Conservation (phyloP, 2,329 filamentous ascomycete species). For the Emericellopsis atlantica region DNA sequence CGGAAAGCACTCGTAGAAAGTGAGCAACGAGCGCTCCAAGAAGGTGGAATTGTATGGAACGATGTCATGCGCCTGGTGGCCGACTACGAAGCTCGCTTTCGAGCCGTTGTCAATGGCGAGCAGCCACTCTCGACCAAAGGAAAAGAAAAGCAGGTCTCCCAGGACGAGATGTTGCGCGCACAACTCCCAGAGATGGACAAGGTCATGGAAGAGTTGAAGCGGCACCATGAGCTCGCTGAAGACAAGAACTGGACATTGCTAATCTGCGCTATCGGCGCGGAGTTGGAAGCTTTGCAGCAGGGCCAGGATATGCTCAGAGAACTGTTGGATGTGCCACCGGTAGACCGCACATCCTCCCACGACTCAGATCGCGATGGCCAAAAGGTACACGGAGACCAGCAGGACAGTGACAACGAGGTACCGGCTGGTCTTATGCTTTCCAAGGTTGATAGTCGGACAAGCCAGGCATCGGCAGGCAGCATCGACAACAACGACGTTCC, state of each 20-base stretch:
- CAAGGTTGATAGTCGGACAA: constrained; percentile 12
- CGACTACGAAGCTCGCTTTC: constrained; percentile 52
- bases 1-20: constrained; percentile 43
- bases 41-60: constrained; percentile 56
- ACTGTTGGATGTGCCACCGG: constrained; percentile 1
- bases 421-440: constrained; percentile 25
- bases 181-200: constrained; percentile 44
- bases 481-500: constrained; percentile 39
- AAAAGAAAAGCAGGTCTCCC: constrained; percentile 15
- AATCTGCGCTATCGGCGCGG: constrained; percentile 63
- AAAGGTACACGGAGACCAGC: constrained; percentile 1
- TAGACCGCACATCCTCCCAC: neutral
- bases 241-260: constrained; percentile 59
- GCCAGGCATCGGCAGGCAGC: constrained; percentile 9
- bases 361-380: constrained; percentile 4
- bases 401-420: constrained; percentile 28
- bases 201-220: constrained; percentile 42
- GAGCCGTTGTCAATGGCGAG: constrained; percentile 33
- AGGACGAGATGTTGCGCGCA: constrained; percentile 24
- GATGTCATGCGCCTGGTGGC: constrained; percentile 45
- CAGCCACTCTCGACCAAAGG: constrained; percentile 9
- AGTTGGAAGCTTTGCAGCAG: constrained; percentile 53
- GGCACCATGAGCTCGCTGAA: constrained; percentile 41
- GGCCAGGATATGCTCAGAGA: constrained; percentile 40
- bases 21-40: constrained; percentile 53